A percentile compares a stretch with the other conserved stretches of the same genome.
Conservation (phyloP, 345 rosid genomes). For the Gossypium ekmanianum region DNA sequence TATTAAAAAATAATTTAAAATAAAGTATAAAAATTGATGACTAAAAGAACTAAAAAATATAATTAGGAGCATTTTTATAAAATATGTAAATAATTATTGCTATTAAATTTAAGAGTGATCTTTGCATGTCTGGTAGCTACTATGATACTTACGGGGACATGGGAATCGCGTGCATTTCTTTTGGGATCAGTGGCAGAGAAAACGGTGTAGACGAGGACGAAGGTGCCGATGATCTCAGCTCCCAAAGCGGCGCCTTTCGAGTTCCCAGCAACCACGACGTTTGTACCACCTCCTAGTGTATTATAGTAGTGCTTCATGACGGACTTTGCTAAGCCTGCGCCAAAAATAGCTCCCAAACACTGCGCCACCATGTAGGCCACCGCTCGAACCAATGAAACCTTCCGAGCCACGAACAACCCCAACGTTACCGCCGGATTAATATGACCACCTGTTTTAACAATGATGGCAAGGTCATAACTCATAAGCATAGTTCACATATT, state of each 20-base stretch:
- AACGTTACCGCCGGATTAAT: constrained; percentile 64
- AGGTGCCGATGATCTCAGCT: constrained; percentile 52
- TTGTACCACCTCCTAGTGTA: constrained; percentile 45
- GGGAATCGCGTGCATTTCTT: constrained; percentile 53
- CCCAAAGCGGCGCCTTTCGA: constrained; percentile 47
- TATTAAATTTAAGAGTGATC: background rate
- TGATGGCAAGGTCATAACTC: background rate
- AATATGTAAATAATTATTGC: too few species aligned
- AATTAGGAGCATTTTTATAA: too few species aligned
- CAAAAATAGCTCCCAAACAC: constrained; percentile 61
- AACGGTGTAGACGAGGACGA: constrained; percentile 54
- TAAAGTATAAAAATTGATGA: too few species aligned
- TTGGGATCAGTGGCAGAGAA: constrained; percentile 68
- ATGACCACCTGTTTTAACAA: constrained; percentile 36
- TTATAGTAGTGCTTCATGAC: constrained; percentile 32
- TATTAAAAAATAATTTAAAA: too few species aligned
- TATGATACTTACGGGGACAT: constrained; percentile 36
- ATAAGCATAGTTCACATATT: background rate
- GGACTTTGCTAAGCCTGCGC: constrained; percentile 48
- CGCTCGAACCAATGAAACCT: constrained; percentile 52
- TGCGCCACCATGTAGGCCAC: constrained; percentile 51
- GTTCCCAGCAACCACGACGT: constrained; percentile 44
- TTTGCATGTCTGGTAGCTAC: background rate
- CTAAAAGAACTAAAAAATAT: too few species aligned
- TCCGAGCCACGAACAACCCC: constrained; percentile 47